Evolutionary conservation across 2,329 filamentous ascomycete genomes (phyloP), one percentile per base, ranked within the genome.

Genomic region (Colletotrichum liriopes): DNA sequence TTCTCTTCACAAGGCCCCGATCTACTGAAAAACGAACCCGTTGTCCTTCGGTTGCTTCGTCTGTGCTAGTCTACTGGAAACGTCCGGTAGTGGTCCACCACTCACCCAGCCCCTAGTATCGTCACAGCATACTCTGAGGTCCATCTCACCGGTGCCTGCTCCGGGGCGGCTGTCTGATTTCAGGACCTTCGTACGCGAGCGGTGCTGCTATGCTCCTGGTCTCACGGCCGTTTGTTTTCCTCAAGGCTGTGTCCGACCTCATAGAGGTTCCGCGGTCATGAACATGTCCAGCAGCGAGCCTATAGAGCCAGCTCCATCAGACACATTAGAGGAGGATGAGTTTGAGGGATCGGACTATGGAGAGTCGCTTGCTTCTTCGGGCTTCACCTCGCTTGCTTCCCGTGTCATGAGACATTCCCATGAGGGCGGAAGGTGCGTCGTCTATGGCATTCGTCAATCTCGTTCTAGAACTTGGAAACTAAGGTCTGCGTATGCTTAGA

Each of bases 371-470:
- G 75, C 77, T 29, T 78, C 81, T 14, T 85, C 83, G 16, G 81
- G 83, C 69, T 84, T 85, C 66, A 84, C 83, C 3, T 84, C 82
- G 3, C 78, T 84, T 60, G 80, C 71, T 55, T 74, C 73, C 29
- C 65, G 72, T 37, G 67, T 74, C 29, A 70, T 74, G 67, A 62
- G 67, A 39, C 71, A 74, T 56, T 71, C 63, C 6, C 71, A 74
- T 51, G 66, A 73, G 47, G 73, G 72, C 32, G 73, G 73, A 54
- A 73, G 73, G 73, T 74, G 64, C 43, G 71, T 73, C n/a, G 35
- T 32, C 26, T 18, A 60, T 52, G 32, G 18, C 49, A 26, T 51
- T 20, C 18, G 2, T 32, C 29, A 14, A n/a, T 20, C 29, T 41
- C 16, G 11, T n/a, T 39, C n/a, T 12, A 23, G 47, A 29, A 52